Percentiles rank a stretch among this genome's conserved stretches.
Evolutionary conservation across 805 yeast genomes (phyloP).

Genomic region (Candida methanosorbosa): DNA sequence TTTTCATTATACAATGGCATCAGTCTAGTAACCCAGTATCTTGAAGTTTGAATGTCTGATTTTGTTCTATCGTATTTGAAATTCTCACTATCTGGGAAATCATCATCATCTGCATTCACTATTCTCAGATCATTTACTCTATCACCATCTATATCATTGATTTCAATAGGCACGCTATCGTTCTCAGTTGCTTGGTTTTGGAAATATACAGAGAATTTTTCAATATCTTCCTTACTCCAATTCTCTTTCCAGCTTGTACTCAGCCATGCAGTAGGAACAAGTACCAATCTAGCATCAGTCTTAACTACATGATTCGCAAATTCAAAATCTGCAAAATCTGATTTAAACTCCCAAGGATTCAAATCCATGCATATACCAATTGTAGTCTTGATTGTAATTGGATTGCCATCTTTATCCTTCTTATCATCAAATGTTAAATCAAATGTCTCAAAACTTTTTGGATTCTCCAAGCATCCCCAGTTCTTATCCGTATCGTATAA

Average conservation of each 20-base stretch:
- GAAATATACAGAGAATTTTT: conserved; percentile 9
- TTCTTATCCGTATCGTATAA: conserved; percentile 69
- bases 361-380: conserved; percentile 94
- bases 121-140: background rate
- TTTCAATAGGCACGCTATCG: conserved; percentile 8
- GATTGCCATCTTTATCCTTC: background rate
- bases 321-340: conserved; percentile 71
- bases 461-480: conserved; percentile 75
- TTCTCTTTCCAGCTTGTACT: conserved; percentile 31
- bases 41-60: conserved; percentile 19
- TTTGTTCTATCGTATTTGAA: conserved; percentile 5
- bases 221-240: conserved; percentile 11
- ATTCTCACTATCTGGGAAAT: background rate
- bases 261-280: conserved; percentile 89
- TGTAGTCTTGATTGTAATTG: conserved; percentile 29
- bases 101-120: background rate
- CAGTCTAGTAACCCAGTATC: conserved; percentile 68
- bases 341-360: conserved; percentile 76
- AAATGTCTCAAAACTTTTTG: conserved; percentile 47
- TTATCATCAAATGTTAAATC: conserved; percentile 29
- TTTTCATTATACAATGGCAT: conserved; percentile 18
- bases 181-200: background rate
- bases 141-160: conserved; percentile 6
- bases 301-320: conserved; percentile 46
- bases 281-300: conserved; percentile 42